phyloP scores from a whole-genome alignment of 768 basidiomycete species.

The Leccinellum luteum region DNA sequence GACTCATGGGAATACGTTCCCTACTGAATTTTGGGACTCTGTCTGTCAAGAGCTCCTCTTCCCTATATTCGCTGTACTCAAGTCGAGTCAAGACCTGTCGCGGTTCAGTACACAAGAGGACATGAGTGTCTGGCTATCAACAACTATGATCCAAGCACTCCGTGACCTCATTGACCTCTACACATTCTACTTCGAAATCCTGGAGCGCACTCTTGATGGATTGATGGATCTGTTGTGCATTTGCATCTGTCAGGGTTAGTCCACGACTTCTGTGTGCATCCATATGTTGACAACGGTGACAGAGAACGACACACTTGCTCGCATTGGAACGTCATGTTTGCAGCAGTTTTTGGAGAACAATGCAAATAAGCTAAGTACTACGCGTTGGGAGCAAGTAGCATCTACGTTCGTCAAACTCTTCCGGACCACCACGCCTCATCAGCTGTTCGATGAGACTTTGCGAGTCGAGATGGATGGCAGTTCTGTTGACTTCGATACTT shows the following conservation, averaged over 20 bases:
- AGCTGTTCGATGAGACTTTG: slow-evolving; percentile 90
- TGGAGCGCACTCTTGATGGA: slow-evolving; percentile 91
- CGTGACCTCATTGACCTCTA: slow-evolving; percentile 94
- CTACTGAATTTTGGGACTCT: slow-evolving; percentile 96
- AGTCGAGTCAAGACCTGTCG: slow-evolving; percentile 87
- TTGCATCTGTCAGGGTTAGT: slow-evolving; percentile 95
- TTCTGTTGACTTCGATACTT: slow-evolving; percentile 52
- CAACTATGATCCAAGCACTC: slow-evolving; percentile 97
- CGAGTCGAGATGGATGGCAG: slow-evolving; percentile 77
- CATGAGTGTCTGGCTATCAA: slow-evolving; percentile 99
- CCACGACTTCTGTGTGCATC: neutral
- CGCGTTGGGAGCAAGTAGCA: slow-evolving; percentile 89
- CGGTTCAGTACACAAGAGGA: slow-evolving; percentile 96
- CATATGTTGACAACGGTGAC: slow-evolving; percentile 8
- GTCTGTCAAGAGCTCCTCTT: slow-evolving; percentile 94
- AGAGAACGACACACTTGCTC: slow-evolving; percentile 98
- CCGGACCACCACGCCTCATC: slow-evolving; percentile 95
- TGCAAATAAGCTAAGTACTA: slow-evolving; percentile 76
- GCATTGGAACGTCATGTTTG: slow-evolving; percentile 96
- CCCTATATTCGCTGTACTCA: slow-evolving; percentile 96
- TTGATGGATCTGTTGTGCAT: slow-evolving; percentile 89
- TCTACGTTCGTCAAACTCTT: slow-evolving; percentile 95
- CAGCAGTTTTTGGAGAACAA: slow-evolving; percentile 96
- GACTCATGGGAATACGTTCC: slow-evolving; percentile 80
- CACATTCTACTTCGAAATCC: slow-evolving; percentile 88